Base-by-base conservation (phyloP, 257 asterid genomes). In the Solanum virginianum region DNA sequence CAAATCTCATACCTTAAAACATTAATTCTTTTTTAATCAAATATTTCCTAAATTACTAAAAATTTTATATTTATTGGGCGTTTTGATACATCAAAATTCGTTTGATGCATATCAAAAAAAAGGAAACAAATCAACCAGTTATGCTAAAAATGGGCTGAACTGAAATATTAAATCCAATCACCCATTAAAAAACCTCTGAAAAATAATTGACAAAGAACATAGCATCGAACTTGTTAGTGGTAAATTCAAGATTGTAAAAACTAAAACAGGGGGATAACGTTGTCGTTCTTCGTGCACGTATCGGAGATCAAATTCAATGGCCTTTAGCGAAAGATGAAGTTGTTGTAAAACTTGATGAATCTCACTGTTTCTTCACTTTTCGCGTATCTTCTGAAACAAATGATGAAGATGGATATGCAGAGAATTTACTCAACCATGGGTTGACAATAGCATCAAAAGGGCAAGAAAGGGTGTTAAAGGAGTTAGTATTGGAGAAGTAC, bases 241-340 rank as follows among this genome's bases (percentile, higher is more conserved):
- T 0, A 97, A 92, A 0, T 91, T 96, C 87, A 57, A 91, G 8
- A 87, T 96, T 10, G 87, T 93, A 24, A 92, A 88, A 83, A 32
- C 88, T 94, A 84, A 88, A 84, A 47, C 97, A 96, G 87, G 97
- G 95, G 5, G 91, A 79, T 13, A 93, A 89, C 32, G 90, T 91
- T 15, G 97, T 96, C 14, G 99, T 98, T 8, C 93, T 93, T 49
- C 80, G 94, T n/a, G 97, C 97, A 4, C 93, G 99, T 14, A 89
- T 93, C 0, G 98, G 97, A 9, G 93, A 92, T 5, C 93, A 93
- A 29, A 92, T 96, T 62, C 98, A 94, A 85, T 94, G 99, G 99
- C 99, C 99, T 13, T 83, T 96, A 32, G 95, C 98, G 7, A 93
- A 86, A 79, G 98, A 96, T 62, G 98, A 96, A 84, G 88, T 94